Evolutionary conservation across 2,329 filamentous ascomycete species (phyloP).

Genomic region (Nothophoma quercina): DNA sequence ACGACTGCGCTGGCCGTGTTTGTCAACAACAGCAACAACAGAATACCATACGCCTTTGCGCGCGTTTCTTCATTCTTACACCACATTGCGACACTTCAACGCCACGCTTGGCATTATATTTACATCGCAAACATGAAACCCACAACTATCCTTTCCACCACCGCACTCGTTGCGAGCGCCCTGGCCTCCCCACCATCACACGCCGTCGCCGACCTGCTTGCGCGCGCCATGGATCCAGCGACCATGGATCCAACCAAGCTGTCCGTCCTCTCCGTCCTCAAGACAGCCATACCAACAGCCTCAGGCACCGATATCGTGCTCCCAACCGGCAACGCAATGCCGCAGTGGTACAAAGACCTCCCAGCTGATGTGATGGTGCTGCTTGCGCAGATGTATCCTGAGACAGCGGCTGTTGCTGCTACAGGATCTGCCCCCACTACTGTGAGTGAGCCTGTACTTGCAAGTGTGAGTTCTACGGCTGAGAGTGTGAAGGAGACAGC

Average conservation of each 20-base stretch:
- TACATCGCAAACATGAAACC: slow-evolving; percentile 7
- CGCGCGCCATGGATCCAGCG: slow-evolving; percentile 10
- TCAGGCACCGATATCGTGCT: slow-evolving; percentile 3
- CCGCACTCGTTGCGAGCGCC: neutral
- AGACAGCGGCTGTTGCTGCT: neutral
- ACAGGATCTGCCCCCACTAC: too few relatives aligned
- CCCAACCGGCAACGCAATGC: slow-evolving; percentile 4
- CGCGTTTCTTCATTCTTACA: neutral
- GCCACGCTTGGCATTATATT: neutral
- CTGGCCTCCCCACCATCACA: slow-evolving; percentile 2
- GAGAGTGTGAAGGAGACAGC: neutral
- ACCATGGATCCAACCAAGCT: slow-evolving; percentile 16
- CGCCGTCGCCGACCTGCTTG: slow-evolving; percentile 3
- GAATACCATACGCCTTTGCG: neutral
- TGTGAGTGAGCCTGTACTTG: neutral
- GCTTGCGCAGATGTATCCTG: slow-evolving; percentile 18
- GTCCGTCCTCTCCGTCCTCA: slow-evolving; percentile 19
- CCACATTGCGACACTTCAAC: neutral
- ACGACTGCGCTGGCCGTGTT: slow-evolving; percentile 1
- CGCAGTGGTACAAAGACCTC: slow-evolving; percentile 19
- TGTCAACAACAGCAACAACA: slow-evolving; percentile 2
- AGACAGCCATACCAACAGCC: slow-evolving; percentile 12
- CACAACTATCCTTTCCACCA: neutral
- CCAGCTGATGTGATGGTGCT: slow-evolving; percentile 16
- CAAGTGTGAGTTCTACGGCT: neutral